Base-by-base conservation (phyloP, 805 yeast genomes). In the Candida vartiovaarae region DNA sequence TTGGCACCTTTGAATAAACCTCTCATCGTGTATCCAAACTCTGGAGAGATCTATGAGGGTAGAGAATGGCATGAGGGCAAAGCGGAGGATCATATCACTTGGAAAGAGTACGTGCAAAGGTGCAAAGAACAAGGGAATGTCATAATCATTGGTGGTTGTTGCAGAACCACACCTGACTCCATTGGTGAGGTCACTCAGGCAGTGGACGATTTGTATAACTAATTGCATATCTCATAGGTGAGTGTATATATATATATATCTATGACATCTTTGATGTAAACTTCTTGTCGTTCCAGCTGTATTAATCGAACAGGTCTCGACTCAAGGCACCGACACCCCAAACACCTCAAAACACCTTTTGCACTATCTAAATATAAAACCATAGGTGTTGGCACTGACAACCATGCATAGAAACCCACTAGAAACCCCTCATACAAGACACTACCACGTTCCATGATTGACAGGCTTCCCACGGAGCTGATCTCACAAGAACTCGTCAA, bases 61-160 rank as follows among this genome's bases (percentile, higher is more conserved):
- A 31, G 49, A 30, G 72, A 30, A 51, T 52, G 6, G 65, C 65
- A 8, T 70, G 74, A 45, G 7, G 47, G 57, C 29, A 41, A 47
- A n/a, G 48, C 54, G 6, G 50, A 55, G 3, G 56, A 49, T 26
- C 48, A 45, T 7, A 41, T 49, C 15, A 48, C 60, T 2, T 72
- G 84, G 75, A 61, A 56, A 2, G 50, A 58, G 4, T 62, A 65
- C 25, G 70, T 70, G 3, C 43, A 54, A 4, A 55, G 60, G 20
- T 75, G 82, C 76, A 48, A 64, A 23, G 40, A 49, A 3, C 38
- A 51, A 1, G 55, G 57, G 6, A 69, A 71, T 7, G 72, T 72
- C 2, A 68, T 71, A 32, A 68, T 82, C 7, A 65, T 84, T 42
- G 93, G 93, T 7, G 91, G 90, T 3, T 84, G 91, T 60, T 84